Evolutionary conservation across 805 yeast species (phyloP), one percentile per base, ranked within the genome.

Genomic region (Metschnikowia reukaufii): DNA sequence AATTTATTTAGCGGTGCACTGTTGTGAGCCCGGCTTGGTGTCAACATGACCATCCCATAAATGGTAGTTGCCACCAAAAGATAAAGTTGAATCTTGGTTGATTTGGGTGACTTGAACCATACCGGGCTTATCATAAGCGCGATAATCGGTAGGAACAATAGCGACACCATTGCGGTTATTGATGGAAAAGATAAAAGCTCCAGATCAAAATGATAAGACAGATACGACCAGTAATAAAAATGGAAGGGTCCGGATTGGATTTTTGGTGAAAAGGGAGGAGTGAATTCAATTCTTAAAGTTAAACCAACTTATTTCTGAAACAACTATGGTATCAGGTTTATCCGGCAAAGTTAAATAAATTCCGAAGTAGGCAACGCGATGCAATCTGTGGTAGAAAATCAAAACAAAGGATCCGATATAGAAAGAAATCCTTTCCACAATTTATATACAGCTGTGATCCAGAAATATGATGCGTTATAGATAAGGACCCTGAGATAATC

Each of bases 1-100:
- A 55, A 70, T 16, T 48, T 57, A 40, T 59, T 58, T 37, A 71
- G 54, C 1, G 73, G 73, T 6, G 70, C 70, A 4, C 68, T 64
- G 6, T 51, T 31, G 6, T 48, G 35, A 4, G 70, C 67, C 10
- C 32, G 37, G 7, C 54, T 44, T 0, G 73, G 73, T 0, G 70
- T 57, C n/a, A 62, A 33, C 15, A 54, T 92, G 84, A 68, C 74
- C 89, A 15, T 70, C 78, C 30, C 32, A 19, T 15, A 39, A 1
- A 46, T 9, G 23, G 39, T 36, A n/a, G 45, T 40, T 12, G 21
- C 45, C 1, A 37, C 25, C 12, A 49, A 30, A 10, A 40, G 25
- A 23, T 20, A 45, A 10, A 40, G 5, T 18, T 44, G 50, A 21
- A 33, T n/a, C 25, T 32, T 40, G 21, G n/a, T 25, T 13, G 40